Conservation (phyloP, 1,139 yeast genomes). For the Taphrina wiesneri region DNA sequence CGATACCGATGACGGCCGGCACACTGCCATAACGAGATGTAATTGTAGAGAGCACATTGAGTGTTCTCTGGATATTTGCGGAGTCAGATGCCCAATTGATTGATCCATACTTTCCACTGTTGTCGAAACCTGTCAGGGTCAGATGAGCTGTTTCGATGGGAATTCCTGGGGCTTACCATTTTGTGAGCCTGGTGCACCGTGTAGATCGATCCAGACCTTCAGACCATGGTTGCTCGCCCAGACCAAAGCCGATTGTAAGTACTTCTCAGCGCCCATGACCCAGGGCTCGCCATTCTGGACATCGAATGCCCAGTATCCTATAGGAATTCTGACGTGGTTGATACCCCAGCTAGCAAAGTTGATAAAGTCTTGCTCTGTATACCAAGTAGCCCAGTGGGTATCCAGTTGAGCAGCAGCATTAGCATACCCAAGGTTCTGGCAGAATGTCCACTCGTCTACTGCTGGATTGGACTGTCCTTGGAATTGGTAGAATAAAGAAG, state of each 20-base stretch:
- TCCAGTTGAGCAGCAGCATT: slow-evolving; percentile 58
- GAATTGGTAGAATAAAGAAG: slow-evolving; percentile 50
- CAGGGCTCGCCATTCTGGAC: slow-evolving; percentile 71
- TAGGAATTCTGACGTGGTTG: slow-evolving; percentile 84
- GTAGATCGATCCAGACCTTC: slow-evolving; percentile 89
- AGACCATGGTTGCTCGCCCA: slow-evolving; percentile 70
- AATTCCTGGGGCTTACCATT: slow-evolving; percentile 47
- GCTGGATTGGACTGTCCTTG: slow-evolving; percentile 45
- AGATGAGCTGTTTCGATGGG: neutral
- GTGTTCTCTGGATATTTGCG: slow-evolving; percentile 56
- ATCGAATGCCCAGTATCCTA: slow-evolving; percentile 94
- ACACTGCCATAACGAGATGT: slow-evolving; percentile 65
- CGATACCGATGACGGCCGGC: slow-evolving; percentile 80
- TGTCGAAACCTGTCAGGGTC: slow-evolving; percentile 75
- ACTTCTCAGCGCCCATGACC: slow-evolving; percentile 76
- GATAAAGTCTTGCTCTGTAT: slow-evolving; percentile 69
- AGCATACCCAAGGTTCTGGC: slow-evolving; percentile 62
- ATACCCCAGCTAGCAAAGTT: slow-evolving; percentile 64
- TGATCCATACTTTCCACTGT: slow-evolving; percentile 78
- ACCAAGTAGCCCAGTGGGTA: slow-evolving; percentile 79
- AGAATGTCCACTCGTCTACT: slow-evolving; percentile 79
- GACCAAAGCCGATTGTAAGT: slow-evolving; percentile 70
- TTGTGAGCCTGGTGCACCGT: slow-evolving; percentile 97
- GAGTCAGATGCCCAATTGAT: slow-evolving; percentile 50
- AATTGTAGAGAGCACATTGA: slow-evolving; percentile 52